These are phyloP conservation scores for Xylariaceae sp. DNA, from an alignment of 2,329 filamentous ascomycete species.

Conservation along the genomic window DNA sequence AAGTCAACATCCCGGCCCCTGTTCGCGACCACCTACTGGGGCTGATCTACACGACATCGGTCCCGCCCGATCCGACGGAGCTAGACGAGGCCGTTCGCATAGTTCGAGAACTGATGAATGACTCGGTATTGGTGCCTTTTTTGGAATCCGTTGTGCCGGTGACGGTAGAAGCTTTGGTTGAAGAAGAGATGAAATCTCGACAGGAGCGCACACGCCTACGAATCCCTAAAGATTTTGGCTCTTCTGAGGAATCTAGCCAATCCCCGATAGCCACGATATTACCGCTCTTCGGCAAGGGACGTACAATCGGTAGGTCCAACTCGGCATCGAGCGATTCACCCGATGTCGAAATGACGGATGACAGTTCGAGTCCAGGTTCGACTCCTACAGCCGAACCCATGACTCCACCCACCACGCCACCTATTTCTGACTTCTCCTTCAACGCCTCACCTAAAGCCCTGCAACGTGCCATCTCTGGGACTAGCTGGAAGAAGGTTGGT, in stretches of 20 bases:
- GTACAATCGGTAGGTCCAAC: constrained; percentile 49
- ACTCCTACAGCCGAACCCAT: constrained; percentile 66
- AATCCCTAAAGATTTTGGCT: constrained; percentile 45
- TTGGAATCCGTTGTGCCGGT: constrained; percentile 68
- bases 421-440: constrained; percentile 64
- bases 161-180: constrained; percentile 43
- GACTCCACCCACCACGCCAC: constrained; percentile 77
- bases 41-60: constrained; percentile 60
- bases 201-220: constrained; percentile 50
- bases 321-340: constrained; percentile 54
- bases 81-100: constrained; percentile 85
- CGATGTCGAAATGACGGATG: constrained; percentile 65
- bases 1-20: constrained; percentile 87
- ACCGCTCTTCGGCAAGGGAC: constrained; percentile 50
- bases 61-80: constrained; percentile 75
- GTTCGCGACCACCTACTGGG: constrained; percentile 82
- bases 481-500: constrained; percentile 70
- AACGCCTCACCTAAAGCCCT: constrained; percentile 59
- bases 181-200: constrained; percentile 48
- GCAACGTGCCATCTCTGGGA: constrained; percentile 61
- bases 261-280: constrained; percentile 54
- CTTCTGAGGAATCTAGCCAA: constrained; percentile 48
- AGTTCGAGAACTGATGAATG: constrained; percentile 96
- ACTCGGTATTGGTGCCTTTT: constrained; percentile 92
- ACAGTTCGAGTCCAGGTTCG: constrained; percentile 68